Evolutionary conservation across 495 filamentous ascomycete genomes (phyloP), one percentile per base, ranked within the genome.

Genomic region (Penicillium salamii): DNA sequence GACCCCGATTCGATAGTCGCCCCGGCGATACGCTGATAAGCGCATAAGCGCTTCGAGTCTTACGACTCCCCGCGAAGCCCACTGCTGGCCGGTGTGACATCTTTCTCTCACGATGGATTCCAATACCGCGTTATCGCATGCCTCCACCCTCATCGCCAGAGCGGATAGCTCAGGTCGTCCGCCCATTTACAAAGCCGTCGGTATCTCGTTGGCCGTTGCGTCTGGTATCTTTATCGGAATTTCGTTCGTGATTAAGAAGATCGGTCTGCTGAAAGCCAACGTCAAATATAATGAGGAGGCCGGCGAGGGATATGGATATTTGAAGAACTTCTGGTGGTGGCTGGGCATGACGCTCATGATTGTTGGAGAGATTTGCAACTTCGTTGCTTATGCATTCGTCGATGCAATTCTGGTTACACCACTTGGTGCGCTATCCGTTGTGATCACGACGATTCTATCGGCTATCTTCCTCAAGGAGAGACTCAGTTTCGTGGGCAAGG

Each of bases 311-410:
- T 98, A 98, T 65, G 95, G 93, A 50, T 98, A 98, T 66, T 81
- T 98, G 58, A 96, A 95, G 78, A 98, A 98, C 63, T 71, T 77
- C 15, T 97, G 79, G 73, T 98, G 93, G 93, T 98, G 93, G 93
- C 66, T 71, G 18, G 93, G 93, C 54, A 98, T 98, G 95, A 90
- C 80, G 15, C 74, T 98, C 62, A 98, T 98, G 93, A 95, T 97
- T 55, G 60, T 97, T 34, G 93, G 93, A 41, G 93, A 98, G 70
- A 83, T 93, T 28, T 96, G 92, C 81, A 98, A 98, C 69, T 97
- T 98, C 61, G 90, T 88, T 47, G 95, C 93, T 18, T 98, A 98
- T 63, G 89, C 90, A 37, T 97, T 98, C 62, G 91, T 93, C 57
- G 93, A 98, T 67, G 93, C 93, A 40, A 96, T 98, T 58, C 69